phyloP scores from a whole-genome alignment of 2,329 filamentous ascomycete genomes.

The Exserohilum turcica region DNA sequence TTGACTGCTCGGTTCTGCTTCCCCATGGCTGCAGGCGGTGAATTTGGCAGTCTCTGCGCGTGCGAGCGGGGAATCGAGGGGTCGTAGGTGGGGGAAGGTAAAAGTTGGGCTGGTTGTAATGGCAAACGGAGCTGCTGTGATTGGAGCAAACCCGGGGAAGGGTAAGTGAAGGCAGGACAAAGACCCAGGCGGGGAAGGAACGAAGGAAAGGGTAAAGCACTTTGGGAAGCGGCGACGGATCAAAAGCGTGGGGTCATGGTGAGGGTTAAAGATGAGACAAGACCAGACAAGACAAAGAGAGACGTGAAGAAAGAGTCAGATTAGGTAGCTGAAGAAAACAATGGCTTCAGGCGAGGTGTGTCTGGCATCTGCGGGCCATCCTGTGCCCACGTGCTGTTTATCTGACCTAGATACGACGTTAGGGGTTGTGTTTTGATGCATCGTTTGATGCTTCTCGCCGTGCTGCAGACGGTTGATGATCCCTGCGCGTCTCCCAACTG shows the following conservation, averaged over 20 bases:
- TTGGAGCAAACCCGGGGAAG: not conserved
- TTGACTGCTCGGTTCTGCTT: constrained; percentile 34
- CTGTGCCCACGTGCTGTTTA: not conserved
- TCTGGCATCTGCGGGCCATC: not conserved
- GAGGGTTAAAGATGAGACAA: not conserved
- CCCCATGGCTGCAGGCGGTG: constrained; percentile 12
- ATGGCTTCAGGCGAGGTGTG: not conserved
- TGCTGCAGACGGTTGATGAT: not conserved
- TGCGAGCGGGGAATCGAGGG: not conserved
- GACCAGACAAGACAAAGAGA: not conserved
- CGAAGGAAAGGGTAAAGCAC: not conserved
- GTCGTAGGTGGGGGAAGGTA: not conserved
- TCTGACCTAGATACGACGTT: not conserved
- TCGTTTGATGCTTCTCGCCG: not conserved
- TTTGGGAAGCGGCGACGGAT: not conserved
- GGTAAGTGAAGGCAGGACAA: not conserved
- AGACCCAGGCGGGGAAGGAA: not conserved
- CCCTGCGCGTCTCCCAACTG: not conserved
- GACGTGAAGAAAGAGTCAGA: not conserved
- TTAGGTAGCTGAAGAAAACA: not conserved
- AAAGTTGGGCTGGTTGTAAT: not conserved
- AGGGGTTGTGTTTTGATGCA: not conserved
- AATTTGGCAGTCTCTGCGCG: constrained; percentile 17
- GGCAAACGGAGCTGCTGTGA: not conserved
- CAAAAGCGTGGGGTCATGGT: not conserved